Percentiles rank a stretch among this genome's conserved stretches.
Conservation (phyloP, 2,329 filamentous ascomycete species). For the Alternaria arbusti region DNA sequence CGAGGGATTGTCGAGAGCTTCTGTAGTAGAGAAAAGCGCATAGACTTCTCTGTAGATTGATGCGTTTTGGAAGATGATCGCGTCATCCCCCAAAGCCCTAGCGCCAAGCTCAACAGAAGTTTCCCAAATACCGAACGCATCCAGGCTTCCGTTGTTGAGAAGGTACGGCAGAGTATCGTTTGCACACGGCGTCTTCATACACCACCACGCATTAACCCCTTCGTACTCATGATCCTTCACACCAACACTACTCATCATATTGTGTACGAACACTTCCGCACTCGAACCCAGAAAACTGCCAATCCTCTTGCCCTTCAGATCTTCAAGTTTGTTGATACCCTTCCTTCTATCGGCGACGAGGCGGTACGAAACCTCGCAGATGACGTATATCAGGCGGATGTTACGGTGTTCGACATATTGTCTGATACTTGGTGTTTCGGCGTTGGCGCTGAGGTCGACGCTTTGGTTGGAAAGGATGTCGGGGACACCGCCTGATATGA, state of each 20-base stretch:
- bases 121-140: slow-evolving; percentile 39
- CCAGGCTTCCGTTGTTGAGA: slow-evolving; percentile 20
- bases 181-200: slow-evolving; percentile 31
- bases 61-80: slow-evolving; percentile 28
- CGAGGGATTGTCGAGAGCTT: slow-evolving; percentile 24
- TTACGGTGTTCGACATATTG: slow-evolving; percentile 30
- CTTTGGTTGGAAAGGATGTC: slow-evolving; percentile 25
- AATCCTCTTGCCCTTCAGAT: slow-evolving; percentile 35
- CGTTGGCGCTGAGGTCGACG: slow-evolving; percentile 36
- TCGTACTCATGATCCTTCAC: slow-evolving; percentile 23
- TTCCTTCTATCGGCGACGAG: slow-evolving; percentile 28
- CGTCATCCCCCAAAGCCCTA: slow-evolving; percentile 21
- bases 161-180: slow-evolving; percentile 23
- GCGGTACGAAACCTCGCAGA: slow-evolving; percentile 37
- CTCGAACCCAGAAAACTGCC: slow-evolving; percentile 24
- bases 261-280: slow-evolving; percentile 27
- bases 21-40: slow-evolving; percentile 29
- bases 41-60: slow-evolving; percentile 35
- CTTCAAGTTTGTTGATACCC: slow-evolving; percentile 22
- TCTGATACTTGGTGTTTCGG: slow-evolving; percentile 38
- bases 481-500: slow-evolving; percentile 19
- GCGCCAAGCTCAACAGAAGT: slow-evolving; percentile 31
- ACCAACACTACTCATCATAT: slow-evolving; percentile 27
- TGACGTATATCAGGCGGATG: slow-evolving; percentile 37
- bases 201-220: slow-evolving; percentile 22